Conservation (phyloP, 345 rosid genomes). For the Lenwebbia sp. region DNA sequence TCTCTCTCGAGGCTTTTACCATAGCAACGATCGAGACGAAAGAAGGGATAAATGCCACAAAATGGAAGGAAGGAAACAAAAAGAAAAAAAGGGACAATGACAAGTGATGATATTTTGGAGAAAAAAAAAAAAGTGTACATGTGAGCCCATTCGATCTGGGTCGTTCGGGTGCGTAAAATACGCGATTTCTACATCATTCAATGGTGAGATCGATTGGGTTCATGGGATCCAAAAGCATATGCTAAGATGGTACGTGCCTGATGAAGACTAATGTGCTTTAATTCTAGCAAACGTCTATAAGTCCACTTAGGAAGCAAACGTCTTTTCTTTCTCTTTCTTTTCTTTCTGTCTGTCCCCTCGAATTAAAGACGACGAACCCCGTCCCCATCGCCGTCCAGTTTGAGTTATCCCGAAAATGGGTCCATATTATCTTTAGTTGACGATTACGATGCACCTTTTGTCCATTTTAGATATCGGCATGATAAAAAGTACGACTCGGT, state of each 20-base stretch:
- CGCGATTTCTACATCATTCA: background rate
- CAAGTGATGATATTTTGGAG: too few species aligned
- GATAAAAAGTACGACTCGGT: background rate
- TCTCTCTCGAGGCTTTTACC: background rate
- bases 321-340: background rate
- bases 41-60: background rate
- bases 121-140: background rate
- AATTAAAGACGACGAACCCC: background rate
- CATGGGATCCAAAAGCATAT: background rate
- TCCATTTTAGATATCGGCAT: background rate
- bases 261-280: background rate
- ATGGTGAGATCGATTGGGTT: background rate
- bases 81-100: background rate
- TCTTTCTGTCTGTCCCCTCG: background rate
- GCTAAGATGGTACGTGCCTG: background rate
- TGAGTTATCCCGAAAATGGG: background rate
- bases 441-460: background rate
- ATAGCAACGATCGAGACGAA: fast-evolving
- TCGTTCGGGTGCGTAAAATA: background rate
- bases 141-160: background rate
- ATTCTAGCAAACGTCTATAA: background rate
- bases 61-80: background rate
- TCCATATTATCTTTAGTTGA: background rate
- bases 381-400: background rate
- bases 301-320: background rate